Evolutionary conservation across 164 flowering plant genomes (phyloP), one percentile per base, ranked within the genome.

Genomic region (Annona squamosa): DNA sequence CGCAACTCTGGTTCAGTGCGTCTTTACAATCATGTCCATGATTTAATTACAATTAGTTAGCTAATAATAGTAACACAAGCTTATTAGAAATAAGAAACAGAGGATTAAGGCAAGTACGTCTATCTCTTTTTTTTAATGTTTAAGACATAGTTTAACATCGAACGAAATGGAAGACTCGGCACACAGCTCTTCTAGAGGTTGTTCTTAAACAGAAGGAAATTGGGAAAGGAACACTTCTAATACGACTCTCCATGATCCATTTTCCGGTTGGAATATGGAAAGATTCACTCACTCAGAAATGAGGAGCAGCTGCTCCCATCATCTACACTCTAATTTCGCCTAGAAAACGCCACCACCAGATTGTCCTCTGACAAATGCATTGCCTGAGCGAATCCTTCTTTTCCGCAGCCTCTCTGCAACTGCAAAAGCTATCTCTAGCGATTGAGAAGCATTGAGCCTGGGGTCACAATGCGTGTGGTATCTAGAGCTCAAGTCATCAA

Each of bases 381-480:
- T 70, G n/a, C 46, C 65, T 12, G 77, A 69, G 10, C 64, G 72
- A 4, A 75, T 80, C 73, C 90, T 86, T 77, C 73, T 80, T 79
- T 75, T 87, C 69, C 92, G 84, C 48, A 87, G 82, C 42, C 88
- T 76, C 77, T 85, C 90, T 1, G 92, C 83, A 4, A 86, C 74
- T 43, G 84, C 85, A 76, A 89, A 87, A 2, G 90, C 79, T 1
- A 88, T 82, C 78, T 88, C 90, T 9, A 88, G 85, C 63, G 92
- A 81, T 67, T 86, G 90, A 4, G 90, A 89, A 47, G 90, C 92
- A 62, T 89, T 87, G 42, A 89, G 85, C 75, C 92, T 79, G 37
- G 92, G 92, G 72, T 88, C 90, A 46, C 92, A 87, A 41, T 88
- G 91, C 37, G 88, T 88, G 82, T 85, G 91, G 70, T 88, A 88